Base-by-base conservation (phyloP, 2,329 filamentous ascomycete genomes). In the Ilyonectria mors-panacis region DNA sequence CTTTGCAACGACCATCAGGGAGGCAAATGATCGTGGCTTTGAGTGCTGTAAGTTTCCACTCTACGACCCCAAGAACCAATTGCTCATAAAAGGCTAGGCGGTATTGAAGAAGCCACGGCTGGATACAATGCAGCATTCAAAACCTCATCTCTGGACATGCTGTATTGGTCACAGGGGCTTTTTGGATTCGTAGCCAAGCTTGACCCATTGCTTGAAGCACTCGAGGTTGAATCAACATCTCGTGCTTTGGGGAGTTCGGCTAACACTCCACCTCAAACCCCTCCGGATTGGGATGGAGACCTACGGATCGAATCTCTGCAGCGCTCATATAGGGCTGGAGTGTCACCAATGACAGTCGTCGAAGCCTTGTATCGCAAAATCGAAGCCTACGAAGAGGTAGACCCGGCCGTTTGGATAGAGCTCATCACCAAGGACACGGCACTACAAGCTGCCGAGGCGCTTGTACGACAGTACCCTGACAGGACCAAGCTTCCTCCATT, bases 21-120 rank as follows among this genome's bases (percentile, higher is more conserved):
- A 90, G 76, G 86, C 85, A 35, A 87, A 86, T 64, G 88, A 90
- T 71, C 83, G 88, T n/a, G 88, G 88, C 0, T 89, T 88, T 69
- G 86, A 90, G 72, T 88, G 85, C 76, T 89, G 87, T 79, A 81
- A 7, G 83, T 86, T 70, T 86, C 82, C 68, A 86, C 85, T 0
- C 81, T 81, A 53, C 85, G 85, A 1, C 87, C 17, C 86, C 63
- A 82, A 85, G 59, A 75, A 78, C 12, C 78, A 81, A n/a, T 83
- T 84, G 70, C 85, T 85, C 17, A 77, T 76, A 21, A 81, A 17
- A 39, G 15, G 21, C 30, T 53, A 48, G 58, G 53, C 21, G 44
- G 33, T 58, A 42, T 61, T 28, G 59, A 61, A 61, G 59, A 61
- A 28, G 47, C 45, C 19, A 58, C 54, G 30, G 37, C 51, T 42